Evolutionary conservation across 345 rosid species (phyloP), one percentile per base, ranked within the genome.

Genomic region (Triadica sebifera): DNA sequence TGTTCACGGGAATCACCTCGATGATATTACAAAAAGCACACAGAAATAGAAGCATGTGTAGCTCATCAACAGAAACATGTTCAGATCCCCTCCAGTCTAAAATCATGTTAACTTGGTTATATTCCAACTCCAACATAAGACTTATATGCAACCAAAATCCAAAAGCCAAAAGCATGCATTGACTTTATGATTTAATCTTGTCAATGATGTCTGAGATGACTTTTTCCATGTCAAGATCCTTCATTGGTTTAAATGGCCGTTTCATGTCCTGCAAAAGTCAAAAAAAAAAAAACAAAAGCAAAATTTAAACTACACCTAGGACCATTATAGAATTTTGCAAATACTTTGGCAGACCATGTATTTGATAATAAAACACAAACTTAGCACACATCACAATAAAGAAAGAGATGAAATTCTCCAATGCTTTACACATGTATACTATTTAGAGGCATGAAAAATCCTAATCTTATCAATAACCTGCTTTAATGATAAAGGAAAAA

Each of bases 221-320:
- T 74, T 83, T 24, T 20, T 87, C 87, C 96, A 93, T 91, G 77
- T 89, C 85, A 52, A 95, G 92, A 0, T 84, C 88, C 88, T 90
- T 93, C 99, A 95, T 87, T 37, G 86, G 88, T 13, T 75, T 77
- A 80, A 89, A 95, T 29, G 97, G 99, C 43, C 97, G 84, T 78
- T 89, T 89, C 99, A 95, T 85, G 65, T 79, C 89, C 99, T 93
- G 84, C 82, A 76, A 78, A 19, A 58, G 78, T 55, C 5, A 50
- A 66, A 46, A 34, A 25, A 29, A 29, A 16, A 5, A 67, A 38
- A 25, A 29, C 29, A 16, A 5, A 67, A 38, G 55, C 56, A 39
- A 10, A 75, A 56, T 25, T n/a, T 11, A 74, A 34, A 49, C 49
- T 7, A 39, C 41, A 41, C 3, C 19, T 10, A 55, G 13, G 41